phyloP scores from a whole-genome alignment of 1,284 basidiomycete genomes.

The Pterula multifida region DNA sequence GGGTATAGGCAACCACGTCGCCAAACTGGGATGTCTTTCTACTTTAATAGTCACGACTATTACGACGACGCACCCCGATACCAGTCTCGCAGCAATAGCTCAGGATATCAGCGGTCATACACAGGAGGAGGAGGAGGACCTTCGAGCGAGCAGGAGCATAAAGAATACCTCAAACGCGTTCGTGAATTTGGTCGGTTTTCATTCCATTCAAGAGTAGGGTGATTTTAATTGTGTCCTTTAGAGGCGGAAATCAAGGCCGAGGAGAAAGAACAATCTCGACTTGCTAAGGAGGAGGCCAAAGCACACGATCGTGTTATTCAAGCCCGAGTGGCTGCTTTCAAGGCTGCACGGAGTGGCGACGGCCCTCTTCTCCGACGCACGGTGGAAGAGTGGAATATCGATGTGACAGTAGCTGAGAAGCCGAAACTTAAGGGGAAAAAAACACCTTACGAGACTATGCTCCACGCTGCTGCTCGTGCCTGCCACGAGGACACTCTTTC shows the following conservation, averaged over 20 bases:
- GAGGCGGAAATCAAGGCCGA: conserved; percentile 20
- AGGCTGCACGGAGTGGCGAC: conserved; percentile 18
- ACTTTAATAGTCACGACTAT: neutral
- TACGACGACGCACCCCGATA: neutral
- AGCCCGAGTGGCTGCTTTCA: conserved; percentile 19
- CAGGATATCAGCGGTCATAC: neutral
- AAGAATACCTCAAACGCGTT: conserved; percentile 20
- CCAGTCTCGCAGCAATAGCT: conserved; percentile 3
- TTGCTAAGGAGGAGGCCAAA: conserved; percentile 15
- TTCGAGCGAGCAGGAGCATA: conserved; percentile 17
- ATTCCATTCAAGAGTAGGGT: neutral
- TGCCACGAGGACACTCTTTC: conserved; percentile 18
- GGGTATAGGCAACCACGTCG: neutral
- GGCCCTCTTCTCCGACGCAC: conserved; percentile 14
- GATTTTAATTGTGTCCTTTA: conserved; percentile 9
- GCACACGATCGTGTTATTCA: conserved; percentile 14
- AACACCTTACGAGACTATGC: conserved; percentile 18
- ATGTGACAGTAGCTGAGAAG: conserved; percentile 20
- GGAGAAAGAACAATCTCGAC: conserved; percentile 16
- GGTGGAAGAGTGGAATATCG: conserved; percentile 18
- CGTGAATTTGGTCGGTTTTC: conserved; percentile 19
- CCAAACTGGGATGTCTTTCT: neutral
- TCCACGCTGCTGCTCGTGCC: conserved; percentile 21
- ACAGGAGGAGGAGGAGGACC: conserved; percentile 12
- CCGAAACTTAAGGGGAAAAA: conserved; percentile 8